Base-by-base conservation (phyloP, 2,329 filamentous ascomycete genomes). In the Ceratocystis albifundus region DNA sequence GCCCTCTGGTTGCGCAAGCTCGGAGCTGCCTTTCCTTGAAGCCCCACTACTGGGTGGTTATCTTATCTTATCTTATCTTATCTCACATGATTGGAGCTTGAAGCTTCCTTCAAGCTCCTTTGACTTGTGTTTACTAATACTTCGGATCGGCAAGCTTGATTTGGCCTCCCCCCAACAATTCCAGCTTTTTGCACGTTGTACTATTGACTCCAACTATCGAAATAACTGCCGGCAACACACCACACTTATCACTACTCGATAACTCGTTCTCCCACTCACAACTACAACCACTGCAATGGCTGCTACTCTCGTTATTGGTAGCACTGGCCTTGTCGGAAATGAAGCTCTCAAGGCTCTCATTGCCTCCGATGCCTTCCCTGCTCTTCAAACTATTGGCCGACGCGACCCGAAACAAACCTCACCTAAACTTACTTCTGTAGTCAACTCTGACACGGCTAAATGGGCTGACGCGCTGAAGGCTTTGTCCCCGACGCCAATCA, bases 271-370 rank as follows among this genome's bases (percentile, higher is more conserved):
- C 36, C 4, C 32, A 17, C 55, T 17, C n/a, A 50, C 20, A 50
- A 44, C 50, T 22, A n/a, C 17, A 36, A 20, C 8, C 48, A 1
- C n/a, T 45, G 67, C 17, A 62, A 81, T 82, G 80, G 71, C 80
- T 2, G 75, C 79, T 57, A 78, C 80, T 70, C 78, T 79, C 68
- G 74, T 88, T 68, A 80, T 84, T 70, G 87, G 87, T 69, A 82
- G 80, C 71, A 89, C 87, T 66, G 86, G 86, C 73, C 81, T 88
- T 46, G 80, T 81, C 70, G 92, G 93, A 73, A 84, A 83, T 64
- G 79, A 89, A 73, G 92, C 96, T 74, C 85, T 96, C 72, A 75
- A 78, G 5, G 79, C 77, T n/a, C 79, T 90, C 59, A 80, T 89
- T 71, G 76, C 80, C 67, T 46, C 55, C 36, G 75, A 78, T 65